Evolutionary conservation across 2,329 filamentous ascomycete genomes (phyloP).

Genomic region (Ascocoryne sarcoides): DNA sequence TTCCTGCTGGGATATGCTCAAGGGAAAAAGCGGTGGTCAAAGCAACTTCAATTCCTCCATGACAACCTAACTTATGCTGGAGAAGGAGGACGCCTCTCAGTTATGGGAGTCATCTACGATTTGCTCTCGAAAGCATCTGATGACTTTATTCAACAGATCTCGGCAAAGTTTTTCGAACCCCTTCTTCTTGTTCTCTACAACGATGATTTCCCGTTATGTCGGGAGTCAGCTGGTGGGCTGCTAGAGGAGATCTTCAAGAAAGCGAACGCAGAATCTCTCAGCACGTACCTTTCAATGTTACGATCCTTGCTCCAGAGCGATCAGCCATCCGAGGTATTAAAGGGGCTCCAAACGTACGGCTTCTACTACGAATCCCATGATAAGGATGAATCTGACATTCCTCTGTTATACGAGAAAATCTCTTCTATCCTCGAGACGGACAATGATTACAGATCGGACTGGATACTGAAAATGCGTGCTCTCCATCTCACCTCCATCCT

Average conservation of each 20-base stretch:
- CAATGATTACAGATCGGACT: constrained; percentile 49
- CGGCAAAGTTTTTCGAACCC: constrained; percentile 75
- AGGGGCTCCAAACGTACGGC: constrained; percentile 72
- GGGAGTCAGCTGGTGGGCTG: constrained; percentile 69
- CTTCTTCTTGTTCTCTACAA: constrained; percentile 80
- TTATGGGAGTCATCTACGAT: constrained; percentile 84
- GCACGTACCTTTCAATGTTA: constrained; percentile 62
- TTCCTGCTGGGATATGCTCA: constrained; percentile 94
- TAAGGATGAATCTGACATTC: constrained; percentile 48
- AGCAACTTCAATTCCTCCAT: constrained; percentile 81
- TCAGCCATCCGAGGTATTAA: constrained; percentile 59
- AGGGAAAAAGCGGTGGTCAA: constrained; percentile 77
- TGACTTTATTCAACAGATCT: constrained; percentile 73
- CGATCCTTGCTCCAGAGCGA: constrained; percentile 70
- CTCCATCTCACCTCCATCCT: constrained; percentile 63
- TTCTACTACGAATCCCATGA: constrained; percentile 70
- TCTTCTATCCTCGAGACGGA: constrained; percentile 41
- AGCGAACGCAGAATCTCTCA: constrained; percentile 62
- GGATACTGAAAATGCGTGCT: constrained; percentile 66
- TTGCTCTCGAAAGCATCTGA: constrained; percentile 79
- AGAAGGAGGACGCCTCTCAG: constrained; percentile 78
- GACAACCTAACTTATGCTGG: constrained; percentile 88
- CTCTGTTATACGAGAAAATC: constrained; percentile 42
- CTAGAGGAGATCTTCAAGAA: constrained; percentile 73
- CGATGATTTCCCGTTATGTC: constrained; percentile 79